Evolutionary conservation across 2,329 filamentous ascomycete genomes (phyloP), one percentile per base, ranked within the genome.

Genomic region (Ampelomyces quisqualis): DNA sequence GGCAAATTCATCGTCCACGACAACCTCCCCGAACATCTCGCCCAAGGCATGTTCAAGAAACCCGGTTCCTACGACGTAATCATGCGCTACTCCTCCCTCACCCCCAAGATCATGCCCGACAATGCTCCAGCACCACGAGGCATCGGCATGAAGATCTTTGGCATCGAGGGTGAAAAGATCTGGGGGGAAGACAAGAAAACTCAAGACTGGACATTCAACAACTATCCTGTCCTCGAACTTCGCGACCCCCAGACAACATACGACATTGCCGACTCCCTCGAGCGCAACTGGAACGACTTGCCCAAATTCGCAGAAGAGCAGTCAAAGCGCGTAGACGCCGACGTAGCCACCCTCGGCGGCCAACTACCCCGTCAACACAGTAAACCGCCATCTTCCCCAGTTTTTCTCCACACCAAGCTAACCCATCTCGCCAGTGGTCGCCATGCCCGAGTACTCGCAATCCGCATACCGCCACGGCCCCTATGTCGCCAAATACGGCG

Each of bases 121-220:
- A 58, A 57, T 3, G 35, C 71, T 17, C 65, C 73, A 0, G 69
- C 72, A 36, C 74, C 73, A 3, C 66, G 73, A 26, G 74, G 73
- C 17, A 71, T 77, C 28, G 70, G 36, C 8, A 75, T 77, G 64
- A 77, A 77, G 49, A 53, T 77, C 28, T 77, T 77, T 57, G 67
- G 71, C 37, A 69, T 77, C n/a, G 60, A 60, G 20, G 69, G 69
- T 27, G 63, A 60, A 40, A 68, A 52, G 36, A 17, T 55, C 51
- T 64, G 47, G 56, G 53, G 33, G 49, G 53, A 60, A 15, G 55
- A 58, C 26, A 58, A 59, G 36, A 55, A 61, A 14, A 71, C 65
- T 0, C 68, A 72, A 42, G 72, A 76, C 47, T 72, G 77, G 49
- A 71, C 72, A 13, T 77, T 77, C 57, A 77, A 77, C 52, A 73